A percentile compares a stretch with the other conserved stretches of the same genome.
Conservation (phyloP, 176 grass and related monocot genomes). For the Oryza meyeriana region DNA sequence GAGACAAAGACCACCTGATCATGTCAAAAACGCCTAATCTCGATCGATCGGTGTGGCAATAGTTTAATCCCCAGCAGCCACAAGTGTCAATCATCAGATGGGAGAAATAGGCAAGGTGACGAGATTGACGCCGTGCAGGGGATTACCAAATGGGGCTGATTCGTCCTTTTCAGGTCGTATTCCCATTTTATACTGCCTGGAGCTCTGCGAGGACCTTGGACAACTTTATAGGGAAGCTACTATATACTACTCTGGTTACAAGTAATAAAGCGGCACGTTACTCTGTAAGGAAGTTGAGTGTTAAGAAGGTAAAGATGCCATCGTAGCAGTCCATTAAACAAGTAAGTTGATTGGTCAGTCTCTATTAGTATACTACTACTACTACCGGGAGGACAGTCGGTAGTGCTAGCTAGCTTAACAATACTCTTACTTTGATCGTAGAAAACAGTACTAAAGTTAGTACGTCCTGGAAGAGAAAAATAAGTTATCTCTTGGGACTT, state of each 20-base stretch:
- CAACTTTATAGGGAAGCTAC: conserved; percentile 21
- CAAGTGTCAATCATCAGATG: conserved; percentile 58
- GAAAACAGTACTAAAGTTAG: not conserved
- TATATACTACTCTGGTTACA: not conserved
- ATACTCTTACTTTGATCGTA: not conserved
- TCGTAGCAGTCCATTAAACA: not conserved
- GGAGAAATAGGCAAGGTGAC: conserved; percentile 38
- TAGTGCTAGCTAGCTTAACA: not conserved
- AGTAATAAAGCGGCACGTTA: conserved; percentile 8
- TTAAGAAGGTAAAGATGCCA: not conserved
- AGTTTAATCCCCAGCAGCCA: not conserved
- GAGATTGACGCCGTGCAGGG: conserved; percentile 1
- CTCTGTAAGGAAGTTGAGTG: not conserved
- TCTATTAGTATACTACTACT: not conserved
- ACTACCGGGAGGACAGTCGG: not conserved
- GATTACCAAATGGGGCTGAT: conserved; percentile 38
- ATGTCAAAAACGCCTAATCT: not conserved
- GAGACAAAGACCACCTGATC: not conserved
- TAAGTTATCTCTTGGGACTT: not conserved
- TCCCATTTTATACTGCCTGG: not conserved
- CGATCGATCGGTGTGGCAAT: not conserved
- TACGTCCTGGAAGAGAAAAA: not conserved
- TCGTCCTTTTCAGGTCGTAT: not conserved
- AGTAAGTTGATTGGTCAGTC: not conserved
- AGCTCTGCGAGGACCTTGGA: not conserved